Percentiles rank a stretch among this genome's conserved stretches.
Conservation (phyloP, 345 rosid genomes). For the Turnera subulata region DNA sequence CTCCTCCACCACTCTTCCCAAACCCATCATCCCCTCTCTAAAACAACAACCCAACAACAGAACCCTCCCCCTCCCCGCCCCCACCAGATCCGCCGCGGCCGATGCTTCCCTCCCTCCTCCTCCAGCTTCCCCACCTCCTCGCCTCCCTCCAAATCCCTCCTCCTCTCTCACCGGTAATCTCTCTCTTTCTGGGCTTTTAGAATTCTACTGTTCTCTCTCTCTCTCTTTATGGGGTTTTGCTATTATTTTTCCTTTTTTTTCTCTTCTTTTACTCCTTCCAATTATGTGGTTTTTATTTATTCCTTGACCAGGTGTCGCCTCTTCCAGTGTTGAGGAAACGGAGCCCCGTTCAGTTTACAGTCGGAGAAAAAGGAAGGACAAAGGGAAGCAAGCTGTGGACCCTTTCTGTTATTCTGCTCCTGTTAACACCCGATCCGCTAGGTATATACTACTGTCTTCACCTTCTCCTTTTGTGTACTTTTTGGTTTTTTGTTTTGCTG, state of each 20-base stretch:
- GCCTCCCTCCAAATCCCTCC: neutral
- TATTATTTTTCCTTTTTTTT: neutral
- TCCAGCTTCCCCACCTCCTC: constrained; percentile 7
- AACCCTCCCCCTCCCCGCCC: neutral
- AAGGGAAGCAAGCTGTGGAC: constrained; percentile 29
- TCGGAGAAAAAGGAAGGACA: constrained; percentile 35
- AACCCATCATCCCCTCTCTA: neutral
- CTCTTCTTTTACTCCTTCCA: neutral
- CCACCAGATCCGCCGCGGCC: constrained; percentile 8
- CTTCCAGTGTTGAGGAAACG: neutral
- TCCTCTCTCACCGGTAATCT: constrained; percentile 15
- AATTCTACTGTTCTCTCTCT: neutral
- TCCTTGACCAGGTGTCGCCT: neutral
- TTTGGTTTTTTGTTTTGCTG: neutral
- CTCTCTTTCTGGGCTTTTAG: neutral
- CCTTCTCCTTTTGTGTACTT: too few relatives aligned
- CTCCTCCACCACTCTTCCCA: neutral
- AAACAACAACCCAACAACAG: neutral
- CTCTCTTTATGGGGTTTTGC: constrained; percentile 9
- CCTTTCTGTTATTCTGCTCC: constrained; percentile 26
- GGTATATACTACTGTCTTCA: too few relatives aligned
- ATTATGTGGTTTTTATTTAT: neutral
- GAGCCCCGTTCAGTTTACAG: constrained; percentile 43
- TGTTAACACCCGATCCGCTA: constrained; percentile 9
- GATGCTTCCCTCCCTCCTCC: constrained; percentile 7